Evolutionary conservation across 768 basidiomycete genomes (phyloP).

Genomic region (Agrocybe praecox): DNA sequence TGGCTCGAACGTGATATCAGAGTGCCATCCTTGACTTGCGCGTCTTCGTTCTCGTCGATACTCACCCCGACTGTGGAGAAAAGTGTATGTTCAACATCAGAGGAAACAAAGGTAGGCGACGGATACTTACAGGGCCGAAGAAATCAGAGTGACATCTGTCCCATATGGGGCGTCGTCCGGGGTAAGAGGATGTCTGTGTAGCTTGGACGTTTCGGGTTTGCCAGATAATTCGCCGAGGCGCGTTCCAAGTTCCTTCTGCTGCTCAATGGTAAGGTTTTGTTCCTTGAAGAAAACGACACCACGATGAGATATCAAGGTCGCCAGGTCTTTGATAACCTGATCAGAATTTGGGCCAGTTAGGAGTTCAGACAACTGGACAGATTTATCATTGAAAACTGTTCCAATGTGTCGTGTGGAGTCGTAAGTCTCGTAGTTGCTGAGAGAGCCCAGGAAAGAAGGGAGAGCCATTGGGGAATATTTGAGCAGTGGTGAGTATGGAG

Average conservation of each 20-base stretch:
- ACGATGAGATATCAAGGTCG: slow-evolving; percentile 52
- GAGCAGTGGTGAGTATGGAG: background rate
- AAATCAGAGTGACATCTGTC: slow-evolving; percentile 55
- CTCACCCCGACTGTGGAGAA: background rate
- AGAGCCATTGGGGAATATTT: slow-evolving; percentile 3
- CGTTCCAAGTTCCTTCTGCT: slow-evolving; percentile 53
- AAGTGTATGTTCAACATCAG: background rate
- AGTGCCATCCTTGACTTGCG: slow-evolving; percentile 51
- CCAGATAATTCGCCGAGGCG: slow-evolving; percentile 51
- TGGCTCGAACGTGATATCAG: slow-evolving; percentile 63
- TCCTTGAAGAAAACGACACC: slow-evolving; percentile 68
- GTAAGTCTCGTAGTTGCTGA: slow-evolving; percentile 32
- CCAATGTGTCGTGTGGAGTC: slow-evolving; percentile 59
- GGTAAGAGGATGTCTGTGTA: slow-evolving; percentile 62
- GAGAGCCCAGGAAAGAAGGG: slow-evolving; percentile 33
- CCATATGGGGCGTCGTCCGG: slow-evolving; percentile 50
- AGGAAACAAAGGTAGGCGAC: background rate
- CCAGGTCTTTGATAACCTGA: slow-evolving; percentile 54
- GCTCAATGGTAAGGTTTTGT: slow-evolving; percentile 49
- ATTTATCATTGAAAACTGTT: slow-evolving; percentile 46
- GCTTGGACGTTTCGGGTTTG: slow-evolving; percentile 44
- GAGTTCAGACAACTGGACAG: slow-evolving; percentile 48
- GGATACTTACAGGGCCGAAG: slow-evolving; percentile 38
- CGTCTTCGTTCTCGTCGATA: slow-evolving; percentile 20
- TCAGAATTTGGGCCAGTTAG: slow-evolving; percentile 49